These are phyloP conservation scores for Coniochaeta hoffmannii DNA, from an alignment of 2,329 filamentous ascomycete genomes.

Conservation along the genomic window DNA sequence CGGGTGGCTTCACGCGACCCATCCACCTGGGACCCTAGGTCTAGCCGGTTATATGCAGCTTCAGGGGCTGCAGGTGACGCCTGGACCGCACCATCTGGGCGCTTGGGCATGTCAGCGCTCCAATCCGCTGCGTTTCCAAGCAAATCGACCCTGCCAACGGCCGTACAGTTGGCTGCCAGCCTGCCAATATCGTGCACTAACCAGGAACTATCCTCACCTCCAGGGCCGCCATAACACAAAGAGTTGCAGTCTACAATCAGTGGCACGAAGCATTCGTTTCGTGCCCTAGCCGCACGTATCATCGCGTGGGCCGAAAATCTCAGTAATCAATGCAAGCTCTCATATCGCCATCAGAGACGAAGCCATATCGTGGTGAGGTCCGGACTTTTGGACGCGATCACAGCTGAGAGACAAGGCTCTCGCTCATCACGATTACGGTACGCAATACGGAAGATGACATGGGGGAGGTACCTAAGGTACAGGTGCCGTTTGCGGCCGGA, in stretches of 20 bases:
- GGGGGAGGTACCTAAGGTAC: no score
- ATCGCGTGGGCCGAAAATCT: neutral
- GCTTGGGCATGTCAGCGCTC: neutral
- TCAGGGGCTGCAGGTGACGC: neutral
- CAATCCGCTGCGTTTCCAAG: neutral
- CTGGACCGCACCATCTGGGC: neutral
- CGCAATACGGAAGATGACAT: neutral
- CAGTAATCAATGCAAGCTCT: neutral
- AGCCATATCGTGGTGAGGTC: neutral
- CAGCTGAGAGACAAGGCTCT: neutral
- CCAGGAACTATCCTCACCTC: neutral
- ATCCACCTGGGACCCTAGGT: conserved; percentile 3
- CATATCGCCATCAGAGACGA: neutral
- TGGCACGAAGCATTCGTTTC: neutral
- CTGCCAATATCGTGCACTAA: neutral
- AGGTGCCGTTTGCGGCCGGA: no score
- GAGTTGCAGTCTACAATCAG: neutral
- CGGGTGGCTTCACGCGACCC: conserved; percentile 7
- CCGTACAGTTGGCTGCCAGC: neutral
- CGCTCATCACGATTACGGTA: neutral
- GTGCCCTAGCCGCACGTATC: neutral
- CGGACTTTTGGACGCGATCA: neutral
- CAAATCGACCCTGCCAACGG: neutral
- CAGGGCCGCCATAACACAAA: neutral
- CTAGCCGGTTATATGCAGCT: conserved; percentile 2